phyloP scores from a whole-genome alignment of 1,284 basidiomycete genomes.

The Athelia psychrophila region DNA sequence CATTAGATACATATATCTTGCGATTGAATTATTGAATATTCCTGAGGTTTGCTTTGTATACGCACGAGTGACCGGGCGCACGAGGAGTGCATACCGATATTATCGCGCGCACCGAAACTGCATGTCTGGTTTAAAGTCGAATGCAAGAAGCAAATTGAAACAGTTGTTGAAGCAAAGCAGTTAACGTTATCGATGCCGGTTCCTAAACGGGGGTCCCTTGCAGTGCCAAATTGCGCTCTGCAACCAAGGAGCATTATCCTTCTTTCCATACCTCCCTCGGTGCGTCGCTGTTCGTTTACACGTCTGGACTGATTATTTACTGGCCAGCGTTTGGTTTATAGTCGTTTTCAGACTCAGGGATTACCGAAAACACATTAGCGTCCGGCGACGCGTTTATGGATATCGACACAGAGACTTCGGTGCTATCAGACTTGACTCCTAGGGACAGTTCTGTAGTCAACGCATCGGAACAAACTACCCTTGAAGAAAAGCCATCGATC shows the following conservation, averaged over 20 bases:
- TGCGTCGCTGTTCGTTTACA: not conserved
- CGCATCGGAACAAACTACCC: constrained; percentile 19
- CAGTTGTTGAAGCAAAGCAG: too few relatives aligned
- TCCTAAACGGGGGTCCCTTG: too few relatives aligned
- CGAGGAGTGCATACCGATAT: too few relatives aligned
- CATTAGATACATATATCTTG: too few relatives aligned
- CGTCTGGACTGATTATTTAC: too few relatives aligned
- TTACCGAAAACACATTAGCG: constrained; percentile 33
- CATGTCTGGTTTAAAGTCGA: too few relatives aligned
- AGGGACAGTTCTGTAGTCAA: constrained; percentile 35
- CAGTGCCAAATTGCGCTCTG: not conserved
- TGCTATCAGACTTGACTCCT: constrained; percentile 41
- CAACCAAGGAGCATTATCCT: not conserved
- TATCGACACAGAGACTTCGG: constrained; percentile 45
- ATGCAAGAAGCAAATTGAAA: too few relatives aligned
- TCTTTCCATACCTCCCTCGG: not conserved
- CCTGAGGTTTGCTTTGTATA: too few relatives aligned
- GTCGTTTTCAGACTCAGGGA: not conserved
- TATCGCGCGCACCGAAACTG: too few relatives aligned
- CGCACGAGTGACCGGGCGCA: too few relatives aligned
- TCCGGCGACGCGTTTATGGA: constrained; percentile 79
- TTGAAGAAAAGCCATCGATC: constrained; percentile 1
- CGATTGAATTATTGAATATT: too few relatives aligned
- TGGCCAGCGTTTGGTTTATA: not conserved
- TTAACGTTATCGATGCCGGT: too few relatives aligned